Conservation (phyloP, 2,329 filamentous ascomycete genomes). For the Lachnellula suecica region DNA sequence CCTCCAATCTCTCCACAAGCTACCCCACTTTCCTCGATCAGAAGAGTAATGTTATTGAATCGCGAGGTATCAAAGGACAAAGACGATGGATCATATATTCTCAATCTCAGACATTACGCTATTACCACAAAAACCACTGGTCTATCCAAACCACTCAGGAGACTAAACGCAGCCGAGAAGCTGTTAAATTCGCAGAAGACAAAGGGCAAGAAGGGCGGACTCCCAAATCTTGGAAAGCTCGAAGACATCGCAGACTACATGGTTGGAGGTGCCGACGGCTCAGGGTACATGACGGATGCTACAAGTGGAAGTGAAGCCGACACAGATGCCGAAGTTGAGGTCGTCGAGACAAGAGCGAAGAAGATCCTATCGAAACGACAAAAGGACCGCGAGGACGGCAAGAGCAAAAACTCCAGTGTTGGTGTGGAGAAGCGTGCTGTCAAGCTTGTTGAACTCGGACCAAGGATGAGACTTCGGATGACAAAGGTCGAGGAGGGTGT, state of each 20-base stretch:
- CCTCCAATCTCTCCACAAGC: slow-evolving; percentile 67
- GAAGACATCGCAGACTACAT: slow-evolving; percentile 95
- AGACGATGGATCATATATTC: slow-evolving; percentile 68
- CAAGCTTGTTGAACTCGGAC: slow-evolving; percentile 89
- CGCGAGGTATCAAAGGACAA: slow-evolving; percentile 59
- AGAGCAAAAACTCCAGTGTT: slow-evolving; percentile 38
- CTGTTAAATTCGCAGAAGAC: slow-evolving; percentile 53
- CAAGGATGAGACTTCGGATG: slow-evolving; percentile 82
- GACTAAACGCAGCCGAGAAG: slow-evolving; percentile 83
- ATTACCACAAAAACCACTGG: slow-evolving; percentile 88
- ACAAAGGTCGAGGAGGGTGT: slow-evolving; percentile 96
- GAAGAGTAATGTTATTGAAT: slow-evolving; percentile 86
- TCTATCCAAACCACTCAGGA: slow-evolving; percentile 78
- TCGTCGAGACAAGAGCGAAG: slow-evolving; percentile 63
- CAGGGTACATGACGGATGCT: slow-evolving; percentile 82
- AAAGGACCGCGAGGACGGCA: slow-evolving; percentile 44
- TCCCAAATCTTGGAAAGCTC: slow-evolving; percentile 88
- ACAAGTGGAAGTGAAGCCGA: slow-evolving; percentile 89
- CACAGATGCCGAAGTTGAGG: slow-evolving; percentile 93
- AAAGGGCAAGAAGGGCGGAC: slow-evolving; percentile 63
- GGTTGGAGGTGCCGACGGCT: slow-evolving; percentile 73
- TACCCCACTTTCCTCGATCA: slow-evolving; percentile 88
- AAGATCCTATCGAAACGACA: slow-evolving; percentile 55
- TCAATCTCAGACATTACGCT: slow-evolving; percentile 91
- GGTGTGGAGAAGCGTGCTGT: slow-evolving; percentile 74